These are phyloP conservation scores for Phlyctochytrium bullatum DNA, from an alignment of 192 early-diverging fungal species.

Conservation along the genomic window DNA sequence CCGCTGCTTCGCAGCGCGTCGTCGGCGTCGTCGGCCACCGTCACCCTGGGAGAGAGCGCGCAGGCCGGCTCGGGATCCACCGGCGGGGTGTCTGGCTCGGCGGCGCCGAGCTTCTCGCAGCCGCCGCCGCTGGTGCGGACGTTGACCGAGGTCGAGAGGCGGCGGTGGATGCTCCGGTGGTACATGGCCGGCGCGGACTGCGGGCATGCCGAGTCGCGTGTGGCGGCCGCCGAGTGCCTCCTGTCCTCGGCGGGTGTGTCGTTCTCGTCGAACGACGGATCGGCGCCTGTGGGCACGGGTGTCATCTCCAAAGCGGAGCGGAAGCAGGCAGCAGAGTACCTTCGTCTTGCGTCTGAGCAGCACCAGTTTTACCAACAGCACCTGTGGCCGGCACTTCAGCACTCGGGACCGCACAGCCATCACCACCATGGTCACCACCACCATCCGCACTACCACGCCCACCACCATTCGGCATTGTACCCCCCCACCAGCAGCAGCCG, in stretches of 20 bases:
- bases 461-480: too few relatives aligned
- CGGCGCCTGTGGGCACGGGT: too few relatives aligned
- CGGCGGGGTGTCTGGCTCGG: too few relatives aligned
- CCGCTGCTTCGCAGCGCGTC: neutral
- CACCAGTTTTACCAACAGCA: too few relatives aligned
- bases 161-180: neutral
- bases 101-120: too few relatives aligned
- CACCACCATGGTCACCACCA: too few relatives aligned
- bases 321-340: neutral
- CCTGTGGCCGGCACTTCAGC: too few relatives aligned
- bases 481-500: too few relatives aligned
- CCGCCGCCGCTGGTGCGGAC: neutral
- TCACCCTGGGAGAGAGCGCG: too few relatives aligned
- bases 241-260: neutral
- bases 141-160: neutral
- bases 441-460: too few relatives aligned
- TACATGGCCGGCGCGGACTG: neutral
- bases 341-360: neutral
- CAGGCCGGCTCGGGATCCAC: too few relatives aligned
- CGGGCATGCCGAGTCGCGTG: neutral
- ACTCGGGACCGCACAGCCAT: too few relatives aligned
- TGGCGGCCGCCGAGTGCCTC: neutral
- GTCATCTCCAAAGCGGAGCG: neutral
- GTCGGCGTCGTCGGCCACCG: neutral
- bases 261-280: neutral